Base-by-base conservation (phyloP, 2,329 filamentous ascomycete genomes). In the Ceratocystis variospora region DNA sequence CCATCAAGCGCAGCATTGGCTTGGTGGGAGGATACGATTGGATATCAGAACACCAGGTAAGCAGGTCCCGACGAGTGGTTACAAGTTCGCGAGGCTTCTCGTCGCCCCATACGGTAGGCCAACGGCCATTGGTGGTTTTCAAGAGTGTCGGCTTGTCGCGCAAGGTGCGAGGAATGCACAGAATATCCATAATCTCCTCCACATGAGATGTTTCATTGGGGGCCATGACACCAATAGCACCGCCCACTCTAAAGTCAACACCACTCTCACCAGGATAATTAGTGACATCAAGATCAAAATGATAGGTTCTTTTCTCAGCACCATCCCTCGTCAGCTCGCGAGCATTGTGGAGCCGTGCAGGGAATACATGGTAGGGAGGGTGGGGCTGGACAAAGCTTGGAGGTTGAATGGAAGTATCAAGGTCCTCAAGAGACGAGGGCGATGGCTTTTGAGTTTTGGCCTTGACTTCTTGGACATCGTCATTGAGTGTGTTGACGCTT, bases 91-190 rank as follows among this genome's bases (percentile, higher is more conserved):
- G 85, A 5, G 92, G 77, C 75, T 89, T 77, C 22, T 97, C 93
- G 1, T 96, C 90, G 53, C 93, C 94, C 94, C 94, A 99, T 62
- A 99, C 95, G 0, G 94, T 99, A 3, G 94, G 94, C 93, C 93
- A 99, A 62, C 94, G 83, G 53, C 90, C 90, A 68, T 81, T 83
- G 45, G 82, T 84, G 0, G 94, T 97, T 74, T 86, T 86, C 71
- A 97, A 77, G 19, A 88, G 79, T 19, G 96, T 82, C 15, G 88
- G 87, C 79, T 90, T 94, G 77, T 96, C 89, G 37, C 94, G 87
- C 68, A 94, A 80, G 73, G 87, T 89, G 46, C 85, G 87, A 2
- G 92, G 92, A 25, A 97, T 82, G 71, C 89, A 81, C 19, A 99
- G 84, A 28, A 87, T 79, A 72, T 96, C 86, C 70, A 99, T 83